These are phyloP conservation scores for Hypoxylon sp. DNA, from an alignment of 2,329 filamentous ascomycete genomes.

Conservation along the genomic window DNA sequence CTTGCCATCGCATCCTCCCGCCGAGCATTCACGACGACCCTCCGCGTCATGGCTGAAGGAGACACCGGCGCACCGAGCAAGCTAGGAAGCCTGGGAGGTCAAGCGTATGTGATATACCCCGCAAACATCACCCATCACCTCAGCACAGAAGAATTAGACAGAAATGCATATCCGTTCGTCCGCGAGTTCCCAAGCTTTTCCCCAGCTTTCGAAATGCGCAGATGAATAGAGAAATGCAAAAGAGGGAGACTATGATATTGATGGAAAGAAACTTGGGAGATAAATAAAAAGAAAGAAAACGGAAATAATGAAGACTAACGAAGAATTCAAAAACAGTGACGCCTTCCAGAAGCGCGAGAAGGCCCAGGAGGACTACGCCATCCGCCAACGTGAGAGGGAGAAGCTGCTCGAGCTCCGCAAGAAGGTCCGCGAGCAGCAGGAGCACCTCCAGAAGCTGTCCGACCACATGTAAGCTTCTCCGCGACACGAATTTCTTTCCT, in stretches of 20 bases:
- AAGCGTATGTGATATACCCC: conserved; percentile 62
- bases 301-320: conserved; percentile 40
- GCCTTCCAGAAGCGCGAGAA: conserved; percentile 93
- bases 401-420: conserved; percentile 85
- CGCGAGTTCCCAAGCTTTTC: conserved; percentile 5
- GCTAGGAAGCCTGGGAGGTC: conserved; percentile 66
- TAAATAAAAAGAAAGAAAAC: conserved; percentile 15
- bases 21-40: conserved; percentile 74
- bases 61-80: conserved; percentile 75
- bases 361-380: conserved; percentile 86
- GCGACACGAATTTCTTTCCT: not conserved
- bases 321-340: conserved; percentile 70
- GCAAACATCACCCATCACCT: conserved; percentile 13
- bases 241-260: not conserved
- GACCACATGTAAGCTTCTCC: conserved; percentile 80
- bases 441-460: conserved; percentile 87
- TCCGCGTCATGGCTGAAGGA: conserved; percentile 76
- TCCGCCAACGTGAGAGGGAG: conserved; percentile 88
- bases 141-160: conserved; percentile 7
- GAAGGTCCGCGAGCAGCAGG: conserved; percentile 82
- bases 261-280: not conserved
- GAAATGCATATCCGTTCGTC: not conserved
- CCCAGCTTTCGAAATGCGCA: conserved; percentile 5
- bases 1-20: conserved; percentile 65
- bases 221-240: not conserved